Evolutionary conservation across 129 eudicot genomes (phyloP).

Genomic region (Pseudognaphalium luteoalbum): DNA sequence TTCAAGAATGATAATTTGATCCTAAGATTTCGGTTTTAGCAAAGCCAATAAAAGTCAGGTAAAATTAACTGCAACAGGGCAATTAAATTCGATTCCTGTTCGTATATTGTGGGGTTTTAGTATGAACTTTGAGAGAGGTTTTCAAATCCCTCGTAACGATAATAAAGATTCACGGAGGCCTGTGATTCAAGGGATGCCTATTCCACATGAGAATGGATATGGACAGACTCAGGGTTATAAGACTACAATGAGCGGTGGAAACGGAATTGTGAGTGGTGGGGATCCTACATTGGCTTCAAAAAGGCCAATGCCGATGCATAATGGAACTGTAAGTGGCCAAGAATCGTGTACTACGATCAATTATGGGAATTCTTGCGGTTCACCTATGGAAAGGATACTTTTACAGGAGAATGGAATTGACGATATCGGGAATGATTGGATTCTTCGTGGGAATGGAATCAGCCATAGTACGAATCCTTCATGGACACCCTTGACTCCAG

Average conservation of each 20-base stretch:
- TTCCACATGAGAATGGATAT: slow-evolving; percentile 19
- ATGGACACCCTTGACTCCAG: slow-evolving; percentile 45
- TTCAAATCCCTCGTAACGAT: slow-evolving; percentile 21
- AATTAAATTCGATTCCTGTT: neutral
- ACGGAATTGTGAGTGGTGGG: slow-evolving; percentile 3
- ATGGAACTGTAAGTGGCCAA: neutral
- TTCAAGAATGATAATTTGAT: neutral
- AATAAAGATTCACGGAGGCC: slow-evolving; percentile 18
- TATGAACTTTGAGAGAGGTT: slow-evolving; percentile 54
- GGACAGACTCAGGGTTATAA: slow-evolving; percentile 5
- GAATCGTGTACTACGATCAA: neutral
- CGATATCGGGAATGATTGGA: neutral
- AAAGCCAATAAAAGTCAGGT: neutral
- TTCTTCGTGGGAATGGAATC: neutral
- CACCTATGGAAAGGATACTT: slow-evolving; percentile 7
- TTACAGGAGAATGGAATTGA: slow-evolving; percentile 2
- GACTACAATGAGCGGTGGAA: slow-evolving; percentile 2
- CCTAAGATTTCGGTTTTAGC: neutral
- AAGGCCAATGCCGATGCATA: neutral
- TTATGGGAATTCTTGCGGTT: slow-evolving; percentile 12
- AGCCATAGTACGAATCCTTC: neutral
- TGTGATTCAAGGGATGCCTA: slow-evolving; percentile 22
- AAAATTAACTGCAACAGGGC: neutral
- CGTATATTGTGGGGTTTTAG: slow-evolving; percentile 8
- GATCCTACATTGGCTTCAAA: slow-evolving; percentile 14